Base-by-base conservation (phyloP, 2,329 filamentous ascomycete species). In the Aspergillus fumigatiaffinis region DNA sequence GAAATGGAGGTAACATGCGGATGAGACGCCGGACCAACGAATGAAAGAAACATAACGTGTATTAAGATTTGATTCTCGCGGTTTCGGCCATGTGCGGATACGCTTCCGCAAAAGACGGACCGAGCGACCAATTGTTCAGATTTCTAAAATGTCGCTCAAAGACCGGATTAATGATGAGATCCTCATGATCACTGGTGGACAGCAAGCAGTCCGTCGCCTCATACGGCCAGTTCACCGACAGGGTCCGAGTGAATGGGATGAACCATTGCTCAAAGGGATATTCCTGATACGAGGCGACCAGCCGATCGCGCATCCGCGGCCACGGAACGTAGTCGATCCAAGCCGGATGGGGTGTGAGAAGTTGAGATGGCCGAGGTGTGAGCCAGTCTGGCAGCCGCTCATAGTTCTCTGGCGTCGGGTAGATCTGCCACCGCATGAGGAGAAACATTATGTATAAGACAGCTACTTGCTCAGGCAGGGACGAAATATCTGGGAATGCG, bases 261-360 rank as follows among this genome's bases (percentile, higher is more conserved):
- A 93, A 94, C 78, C 92, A 95, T 64, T 89, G 84, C 56, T 92
- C 88, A 66, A 95, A 93, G 0, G 84, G 79, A 55, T 87, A 87
- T 46, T 82, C 77, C 21, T 77, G 73, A 41, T 84, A 82, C 0
- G 79, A 72, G 25, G 77, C 72, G 25, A 87, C 79, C 44, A 92
- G 76, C 23, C 78, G 79, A 58, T 92, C 88, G 28, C 91, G 87
- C 83, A 94, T 89, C 23, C 76, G 78, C 0, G 91, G 90, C 79
- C 90, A 96, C 0, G 90, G 89, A 3, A 96, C 63, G 68, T 93
- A 85, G 69, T 96, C 91, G 32, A 92, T 81, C 92, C 92, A 96
- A 1, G 84, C 84, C 1, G 91, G 88, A 71, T 96, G 92, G 0
- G 85, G 76, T 0, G 77, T 82, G 54, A 84, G 80, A 17, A 90